Conservation (phyloP, 2,329 filamentous ascomycete genomes). For the Penicillium sp. region DNA sequence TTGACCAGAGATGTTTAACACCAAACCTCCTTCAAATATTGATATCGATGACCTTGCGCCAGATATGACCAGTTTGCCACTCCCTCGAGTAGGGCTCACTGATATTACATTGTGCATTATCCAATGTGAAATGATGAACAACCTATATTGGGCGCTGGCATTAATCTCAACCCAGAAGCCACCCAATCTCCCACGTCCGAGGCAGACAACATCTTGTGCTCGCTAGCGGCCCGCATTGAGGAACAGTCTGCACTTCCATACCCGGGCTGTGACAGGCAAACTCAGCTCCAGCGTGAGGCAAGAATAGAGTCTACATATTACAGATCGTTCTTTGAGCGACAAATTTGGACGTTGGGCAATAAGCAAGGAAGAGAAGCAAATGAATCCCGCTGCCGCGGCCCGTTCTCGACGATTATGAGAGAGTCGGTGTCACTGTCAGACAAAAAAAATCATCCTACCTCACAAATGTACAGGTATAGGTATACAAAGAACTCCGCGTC, state of each 20-base stretch:
- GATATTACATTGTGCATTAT: constrained; percentile 31
- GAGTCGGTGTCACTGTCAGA: too few relatives aligned
- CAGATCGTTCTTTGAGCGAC: too few relatives aligned
- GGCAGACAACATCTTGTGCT: constrained; percentile 26
- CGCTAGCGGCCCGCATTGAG: constrained; percentile 32
- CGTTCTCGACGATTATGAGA: too few relatives aligned
- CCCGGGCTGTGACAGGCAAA: too few relatives aligned
- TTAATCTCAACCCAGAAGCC: not conserved
- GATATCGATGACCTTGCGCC: constrained; percentile 26
- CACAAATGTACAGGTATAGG: not conserved
- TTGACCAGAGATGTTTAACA: constrained; percentile 26
- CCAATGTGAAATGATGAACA: constrained; percentile 17
- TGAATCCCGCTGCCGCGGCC: too few relatives aligned
- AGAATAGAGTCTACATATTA: too few relatives aligned
- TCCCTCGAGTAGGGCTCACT: constrained; percentile 17
- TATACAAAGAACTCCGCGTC: not conserved
- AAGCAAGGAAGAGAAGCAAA: too few relatives aligned
- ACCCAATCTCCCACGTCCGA: not conserved
- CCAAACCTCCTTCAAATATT: constrained; percentile 28
- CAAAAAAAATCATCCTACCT: too few relatives aligned
- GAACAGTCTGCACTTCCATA: not conserved
- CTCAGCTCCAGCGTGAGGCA: too few relatives aligned
- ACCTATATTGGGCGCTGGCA: constrained; percentile 13
- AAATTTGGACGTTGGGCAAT: too few relatives aligned
- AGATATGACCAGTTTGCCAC: constrained; percentile 14